Base-by-base conservation (phyloP, 768 basidiomycete species). In the Xanthoconium stramineum region DNA sequence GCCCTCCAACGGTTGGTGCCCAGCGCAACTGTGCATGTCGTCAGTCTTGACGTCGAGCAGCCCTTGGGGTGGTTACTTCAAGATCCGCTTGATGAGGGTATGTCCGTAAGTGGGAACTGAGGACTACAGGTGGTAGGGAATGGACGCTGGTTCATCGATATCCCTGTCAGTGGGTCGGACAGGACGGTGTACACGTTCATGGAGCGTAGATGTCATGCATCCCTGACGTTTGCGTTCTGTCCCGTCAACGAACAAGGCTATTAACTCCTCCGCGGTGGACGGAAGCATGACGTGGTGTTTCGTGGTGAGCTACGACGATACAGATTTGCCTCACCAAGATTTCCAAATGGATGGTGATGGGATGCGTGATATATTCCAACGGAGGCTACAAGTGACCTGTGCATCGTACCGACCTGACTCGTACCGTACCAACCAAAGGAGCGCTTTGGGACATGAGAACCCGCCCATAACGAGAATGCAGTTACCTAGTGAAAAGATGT, bases 11-110 rank as follows among this genome's bases (percentile, higher is more conserved):
- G 37, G 37, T 48, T 50, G 55, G 56, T 24, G 30, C 58, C 45
- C 24, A 47, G 43, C 28, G 19, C 24, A 37, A 46, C 33, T 6
- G 10, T 15, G 40, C 52, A 49, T 39, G 19, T 50, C 44, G 29
- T 42, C 47, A 32, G 19, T 28, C 15, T 44, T 33, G 30, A 36
- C 38, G 35, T 56, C 29, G 63, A 48, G 39, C 37, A 24, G 48
- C 15, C 19, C 11, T 40, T 28, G 13, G 6, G 33, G 50, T 40
- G 29, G 33, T n/a, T 8, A 38, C 56, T 55, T 55, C 49, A 29
- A 64, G 61, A 55, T 68, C 63, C 57, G 52, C 53, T 15, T 38
- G 61, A 65, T 55, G 55, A 24, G 49, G 17, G 48, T 39, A 42
- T 46, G 5, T 20, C 47, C 47, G 33, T 47, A 55, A 39, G 58